These are phyloP conservation scores for Pseudoneurospora amorphoporcata DNA, from an alignment of 495 filamentous ascomycete species.

Conservation along the genomic window DNA sequence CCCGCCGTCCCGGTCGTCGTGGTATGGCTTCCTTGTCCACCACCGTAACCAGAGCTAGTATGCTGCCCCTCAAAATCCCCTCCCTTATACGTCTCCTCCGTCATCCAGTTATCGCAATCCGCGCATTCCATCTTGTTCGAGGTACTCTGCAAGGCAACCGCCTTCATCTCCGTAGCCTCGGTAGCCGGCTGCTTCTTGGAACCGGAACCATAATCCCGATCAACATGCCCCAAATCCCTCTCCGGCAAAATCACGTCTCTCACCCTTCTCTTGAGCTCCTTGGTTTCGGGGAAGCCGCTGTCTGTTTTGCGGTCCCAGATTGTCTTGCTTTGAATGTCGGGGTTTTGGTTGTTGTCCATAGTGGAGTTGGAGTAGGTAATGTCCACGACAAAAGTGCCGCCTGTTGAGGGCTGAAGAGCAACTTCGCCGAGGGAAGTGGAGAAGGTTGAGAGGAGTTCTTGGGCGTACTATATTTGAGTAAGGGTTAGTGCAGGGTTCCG, in stretches of 20 bases:
- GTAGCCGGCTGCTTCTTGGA: background rate
- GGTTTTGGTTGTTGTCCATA: conserved; percentile 2
- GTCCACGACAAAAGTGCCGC: conserved; percentile 70
- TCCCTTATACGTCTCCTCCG: background rate
- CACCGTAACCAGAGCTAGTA: background rate
- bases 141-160: background rate
- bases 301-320: conserved; percentile 87
- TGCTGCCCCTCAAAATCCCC: background rate
- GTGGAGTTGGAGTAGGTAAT: conserved; percentile 29
- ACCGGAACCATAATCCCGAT: conserved; percentile 32
- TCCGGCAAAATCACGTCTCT: conserved; percentile 72
- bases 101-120: background rate
- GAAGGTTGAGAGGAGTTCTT: conserved; percentile 98
- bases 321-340: conserved; percentile 20
- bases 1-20: no score
- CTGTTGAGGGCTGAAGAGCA: conserved; percentile 75
- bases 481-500: no score
- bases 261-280: conserved; percentile 81
- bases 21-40: background rate
- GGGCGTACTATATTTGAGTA: conserved; percentile 59
- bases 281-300: conserved; percentile 87
- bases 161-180: background rate
- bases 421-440: conserved; percentile 77
- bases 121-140: background rate
- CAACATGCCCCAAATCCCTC: conserved; percentile 74